Percentiles rank a stretch among this genome's conserved stretches.
Conservation (phyloP, 192 early-diverging fungal genomes). For the Coemansia sp. region DNA sequence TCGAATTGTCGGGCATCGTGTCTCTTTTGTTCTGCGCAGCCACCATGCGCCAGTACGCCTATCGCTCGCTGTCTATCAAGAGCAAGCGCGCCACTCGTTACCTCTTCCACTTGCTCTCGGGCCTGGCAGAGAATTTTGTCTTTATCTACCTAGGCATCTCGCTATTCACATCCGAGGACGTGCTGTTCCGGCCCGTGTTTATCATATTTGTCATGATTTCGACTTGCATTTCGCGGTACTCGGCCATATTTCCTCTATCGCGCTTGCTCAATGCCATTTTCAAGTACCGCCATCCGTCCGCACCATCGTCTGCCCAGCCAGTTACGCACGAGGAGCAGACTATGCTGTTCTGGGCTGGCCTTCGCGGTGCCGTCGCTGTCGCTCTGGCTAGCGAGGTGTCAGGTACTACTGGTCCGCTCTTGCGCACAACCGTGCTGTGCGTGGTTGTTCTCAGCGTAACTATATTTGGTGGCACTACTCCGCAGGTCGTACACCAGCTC, state of each 20-base stretch:
- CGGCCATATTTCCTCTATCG: constrained; percentile 82
- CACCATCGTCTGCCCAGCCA: constrained; percentile 54
- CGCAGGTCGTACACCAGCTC: constrained; percentile 71
- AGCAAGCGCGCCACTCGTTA: constrained; percentile 83
- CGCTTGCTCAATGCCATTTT: constrained; percentile 76
- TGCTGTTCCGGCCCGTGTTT: constrained; percentile 73
- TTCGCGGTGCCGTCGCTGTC: constrained; percentile 96
- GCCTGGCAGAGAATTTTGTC: constrained; percentile 95
- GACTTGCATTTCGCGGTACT: constrained; percentile 84
- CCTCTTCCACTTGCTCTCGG: constrained; percentile 89
- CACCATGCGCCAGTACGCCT: constrained; percentile 90
- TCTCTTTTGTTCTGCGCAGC: constrained; percentile 92
- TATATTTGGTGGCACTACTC: constrained; percentile 90
- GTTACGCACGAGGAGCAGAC: constrained; percentile 64
- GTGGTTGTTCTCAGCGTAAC: constrained; percentile 91
- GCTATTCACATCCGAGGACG: constrained; percentile 78
- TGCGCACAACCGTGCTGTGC: constrained; percentile 87
- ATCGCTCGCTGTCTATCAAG: constrained; percentile 79
- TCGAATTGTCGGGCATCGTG: constrained; percentile 91
- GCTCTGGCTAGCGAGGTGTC: constrained; percentile 84
- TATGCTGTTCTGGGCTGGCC: constrained; percentile 95
- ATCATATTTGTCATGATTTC: constrained; percentile 75
- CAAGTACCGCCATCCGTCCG: constrained; percentile 54
- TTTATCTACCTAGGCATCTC: constrained; percentile 96
- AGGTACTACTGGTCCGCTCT: constrained; percentile 64